Conservation (phyloP, 768 basidiomycete genomes). For the Megacollybia marginata region DNA sequence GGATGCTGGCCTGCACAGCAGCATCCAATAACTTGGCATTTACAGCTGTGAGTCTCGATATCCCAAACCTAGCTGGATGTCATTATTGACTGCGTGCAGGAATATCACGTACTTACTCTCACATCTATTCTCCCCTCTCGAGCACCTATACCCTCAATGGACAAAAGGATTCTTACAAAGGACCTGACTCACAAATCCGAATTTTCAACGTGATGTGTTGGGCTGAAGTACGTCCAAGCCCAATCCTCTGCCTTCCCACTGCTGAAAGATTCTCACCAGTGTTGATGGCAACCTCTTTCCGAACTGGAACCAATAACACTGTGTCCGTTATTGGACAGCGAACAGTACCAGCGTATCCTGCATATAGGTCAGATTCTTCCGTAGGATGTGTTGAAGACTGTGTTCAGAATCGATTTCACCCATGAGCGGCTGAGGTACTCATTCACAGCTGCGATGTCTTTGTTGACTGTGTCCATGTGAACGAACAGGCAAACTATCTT, state of each 20-base stretch:
- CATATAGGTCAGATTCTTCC: too few relatives aligned
- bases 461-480: too few relatives aligned
- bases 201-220: constrained; percentile 82
- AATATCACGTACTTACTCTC: constrained; percentile 64
- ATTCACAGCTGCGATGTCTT: too few relatives aligned
- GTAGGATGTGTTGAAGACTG: too few relatives aligned
- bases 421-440: too few relatives aligned
- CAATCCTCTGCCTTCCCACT: neutral
- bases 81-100: constrained; percentile 24
- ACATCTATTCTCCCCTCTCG: constrained; percentile 66
- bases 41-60: constrained; percentile 50
- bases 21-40: constrained; percentile 60
- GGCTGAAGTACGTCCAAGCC: constrained; percentile 67
- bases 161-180: constrained; percentile 65
- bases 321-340: constrained; percentile 52
- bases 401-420: too few relatives aligned
- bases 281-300: constrained; percentile 70
- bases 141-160: constrained; percentile 73
- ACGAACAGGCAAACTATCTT: too few relatives aligned
- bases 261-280: constrained; percentile 28
- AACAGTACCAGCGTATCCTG: too few relatives aligned
- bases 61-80: neutral
- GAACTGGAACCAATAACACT: constrained; percentile 74
- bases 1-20: constrained; percentile 78
- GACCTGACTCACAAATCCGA: constrained; percentile 67